Evolutionary conservation across 1,139 yeast genomes (phyloP), one percentile per base, ranked within the genome.

Genomic region (Yamadazyma spencermartinsiae): DNA sequence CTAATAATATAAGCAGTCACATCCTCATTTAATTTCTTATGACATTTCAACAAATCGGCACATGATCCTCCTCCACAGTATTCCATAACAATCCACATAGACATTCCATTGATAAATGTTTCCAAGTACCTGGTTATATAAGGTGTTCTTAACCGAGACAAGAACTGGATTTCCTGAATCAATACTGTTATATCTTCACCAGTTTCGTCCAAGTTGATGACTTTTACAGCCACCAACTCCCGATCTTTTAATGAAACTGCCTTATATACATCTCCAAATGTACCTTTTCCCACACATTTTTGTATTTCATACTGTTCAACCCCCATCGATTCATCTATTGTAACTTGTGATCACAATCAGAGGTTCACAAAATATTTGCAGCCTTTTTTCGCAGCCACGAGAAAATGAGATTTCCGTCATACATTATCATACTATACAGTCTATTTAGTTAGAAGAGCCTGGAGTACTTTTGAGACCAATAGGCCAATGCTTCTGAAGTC

Each of bases 41-140:
- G 72, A 38, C 68, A 68, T 49, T 72, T 77, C 25, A 84, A 54
- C 45, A 89, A 68, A 53, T 88, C 96, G 1, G 87, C 75, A 59
- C 95, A 86, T 2, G 95, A 86, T 0, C 96, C 95, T 16, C 95
- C 96, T 10, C 90, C 95, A 61, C 97, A 89, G 56, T 76, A 86
- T 56, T 89, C 97, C 96, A 89, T 86, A 4, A 86, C 84, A 36
- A 89, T 86, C 82, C 90, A 88, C 82, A 89, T 78, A 16, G 79
- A 75, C 30, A 78, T 78, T 38, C 77, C 86, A 37, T 70, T 66
- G 9, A 82, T 61, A 52, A 80, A 78, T 0, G 95, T 80, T 36
- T 80, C 81, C 48, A 65, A 70, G 59, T 86, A 86, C 42, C 58
- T 68, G 11, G 90, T 85, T 35, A 88, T 80, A 52, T 75, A 74